Evolutionary conservation across 495 filamentous ascomycete species (phyloP).

Genomic region (Aspergillus homomorphus): DNA sequence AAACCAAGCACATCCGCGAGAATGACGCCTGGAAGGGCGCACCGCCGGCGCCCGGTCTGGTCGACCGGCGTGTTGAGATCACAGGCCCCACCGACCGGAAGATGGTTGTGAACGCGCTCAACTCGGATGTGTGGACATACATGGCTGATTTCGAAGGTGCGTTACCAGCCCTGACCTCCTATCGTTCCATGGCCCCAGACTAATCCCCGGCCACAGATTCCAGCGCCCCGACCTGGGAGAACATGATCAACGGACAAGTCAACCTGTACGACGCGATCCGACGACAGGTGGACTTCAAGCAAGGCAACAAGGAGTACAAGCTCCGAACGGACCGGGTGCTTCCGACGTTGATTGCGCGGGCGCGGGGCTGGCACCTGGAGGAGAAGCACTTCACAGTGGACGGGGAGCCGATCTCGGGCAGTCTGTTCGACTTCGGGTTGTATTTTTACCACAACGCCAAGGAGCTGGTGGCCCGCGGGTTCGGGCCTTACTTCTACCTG

Average conservation of each 20-base stretch:
- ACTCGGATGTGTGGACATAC: slow-evolving; percentile 97
- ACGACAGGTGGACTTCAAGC: slow-evolving; percentile 93
- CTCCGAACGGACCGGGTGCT: slow-evolving; percentile 80
- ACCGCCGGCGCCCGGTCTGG: slow-evolving; percentile 85
- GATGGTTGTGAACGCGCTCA: slow-evolving; percentile 99
- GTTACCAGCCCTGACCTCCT: slow-evolving; percentile 8
- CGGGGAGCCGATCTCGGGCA: slow-evolving; percentile 89
- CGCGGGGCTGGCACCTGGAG: slow-evolving; percentile 91
- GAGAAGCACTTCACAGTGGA: slow-evolving; percentile 98
- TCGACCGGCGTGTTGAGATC: slow-evolving; percentile 97
- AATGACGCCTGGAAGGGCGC: slow-evolving; percentile 93
- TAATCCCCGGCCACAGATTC: slow-evolving; percentile 60
- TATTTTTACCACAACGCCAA: slow-evolving; percentile 99
- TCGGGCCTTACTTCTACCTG: slow-evolving; percentile 97
- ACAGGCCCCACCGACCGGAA: slow-evolving; percentile 97
- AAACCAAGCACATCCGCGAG: slow-evolving; percentile 94
- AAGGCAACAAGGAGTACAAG: slow-evolving; percentile 94
- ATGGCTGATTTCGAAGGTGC: slow-evolving; percentile 98
- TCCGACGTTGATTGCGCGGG: slow-evolving; percentile 81
- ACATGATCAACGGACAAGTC: slow-evolving; percentile 98
- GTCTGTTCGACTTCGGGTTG: slow-evolving; percentile 95
- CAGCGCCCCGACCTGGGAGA: slow-evolving; percentile 96
- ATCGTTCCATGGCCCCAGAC: background rate
- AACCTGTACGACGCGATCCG: slow-evolving; percentile 98
- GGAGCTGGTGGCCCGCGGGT: slow-evolving; percentile 78